Base-by-base conservation (phyloP, 495 filamentous ascomycete genomes). In the Podospora anserina region DNA sequence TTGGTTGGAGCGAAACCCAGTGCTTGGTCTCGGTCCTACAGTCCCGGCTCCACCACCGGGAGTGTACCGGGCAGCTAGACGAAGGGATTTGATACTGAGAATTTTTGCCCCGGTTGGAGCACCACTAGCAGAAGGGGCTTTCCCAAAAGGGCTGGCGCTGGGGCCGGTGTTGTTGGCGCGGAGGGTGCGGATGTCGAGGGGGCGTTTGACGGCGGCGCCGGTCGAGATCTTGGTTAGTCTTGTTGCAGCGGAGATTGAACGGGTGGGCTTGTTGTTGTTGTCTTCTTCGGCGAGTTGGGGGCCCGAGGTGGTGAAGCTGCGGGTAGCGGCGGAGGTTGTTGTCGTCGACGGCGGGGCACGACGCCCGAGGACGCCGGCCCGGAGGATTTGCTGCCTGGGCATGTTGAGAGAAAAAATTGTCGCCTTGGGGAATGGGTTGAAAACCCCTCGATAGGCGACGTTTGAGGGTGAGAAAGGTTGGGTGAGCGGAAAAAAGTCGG, bases 331-430 rank as follows among this genome's bases (percentile, higher is more conserved):
- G 61, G 27, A 30, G 26, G 69, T 56, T 65, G 64, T 63, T 59
- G 61, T 66, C n/a, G 58, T 60, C 23, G 34, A 65, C 26, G 63
- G 66, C 2, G 69, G 19, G 15, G 67, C 61, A 0, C 16, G 26
- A 54, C 71, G 75, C 72, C 77, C 69, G 58, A 77, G 70, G 69
- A 72, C 74, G 66, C 69, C 55, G 68, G 70, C 55, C 20, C 66
- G 67, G 57, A 74, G 55, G 27, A 49, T 11, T 49, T 57, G 69
- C 20, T 75, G 76, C n/a, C 76, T 68, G 63, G 70, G 69, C 76
- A 78, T 78, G 32, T 20, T 68, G 27, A 44, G 13, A 32, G 44
- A 23, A 23, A 23, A 23, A 23, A 66, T 58, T n/a, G 60, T 39
- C 23, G 53, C 39, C 27, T 64, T 44, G 26, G 28, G 53, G 69